phyloP scores from a whole-genome alignment of 106 monocot species.

The Iris macrosiphon region DNA sequence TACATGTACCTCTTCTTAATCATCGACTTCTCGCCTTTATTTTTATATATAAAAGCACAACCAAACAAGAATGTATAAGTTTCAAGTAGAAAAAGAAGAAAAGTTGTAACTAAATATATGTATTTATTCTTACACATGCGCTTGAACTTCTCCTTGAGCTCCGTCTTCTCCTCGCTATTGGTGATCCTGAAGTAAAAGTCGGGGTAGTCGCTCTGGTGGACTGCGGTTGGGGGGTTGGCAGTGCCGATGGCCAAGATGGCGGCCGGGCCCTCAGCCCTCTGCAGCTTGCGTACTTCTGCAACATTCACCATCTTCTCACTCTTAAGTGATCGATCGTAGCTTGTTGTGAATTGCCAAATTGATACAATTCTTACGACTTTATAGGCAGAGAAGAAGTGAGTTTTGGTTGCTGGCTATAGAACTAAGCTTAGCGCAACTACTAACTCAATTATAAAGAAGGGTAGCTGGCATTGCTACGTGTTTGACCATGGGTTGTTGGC shows the following conservation, averaged over 20 bases:
- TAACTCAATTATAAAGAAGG: no score
- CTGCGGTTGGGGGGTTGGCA: conserved; percentile 34
- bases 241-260: conserved; percentile 63
- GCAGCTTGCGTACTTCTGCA: conserved; percentile 39
- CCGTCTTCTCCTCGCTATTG: conserved; percentile 51
- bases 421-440: no score
- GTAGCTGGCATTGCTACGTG: no score
- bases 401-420: no score
- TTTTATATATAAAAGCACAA: not conserved
- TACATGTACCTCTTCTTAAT: conserved; percentile 15
- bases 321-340: no score
- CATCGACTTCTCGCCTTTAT: conserved; percentile 13
- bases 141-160: conserved; percentile 74
- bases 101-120: not conserved
- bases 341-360: no score
- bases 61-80: not conserved
- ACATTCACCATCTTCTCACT: conserved; percentile 9
- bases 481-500: no score
- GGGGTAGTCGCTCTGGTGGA: conserved; percentile 50
- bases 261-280: conserved; percentile 61
- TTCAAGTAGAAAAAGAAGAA: no score
- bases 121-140: conserved; percentile 38
- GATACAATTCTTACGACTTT: no score
- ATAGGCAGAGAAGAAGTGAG: no score
- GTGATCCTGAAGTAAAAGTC: conserved; percentile 82